Evolutionary conservation across 2,329 filamentous ascomycete species (phyloP).

Genomic region (Zymoseptoria ardabiliae): DNA sequence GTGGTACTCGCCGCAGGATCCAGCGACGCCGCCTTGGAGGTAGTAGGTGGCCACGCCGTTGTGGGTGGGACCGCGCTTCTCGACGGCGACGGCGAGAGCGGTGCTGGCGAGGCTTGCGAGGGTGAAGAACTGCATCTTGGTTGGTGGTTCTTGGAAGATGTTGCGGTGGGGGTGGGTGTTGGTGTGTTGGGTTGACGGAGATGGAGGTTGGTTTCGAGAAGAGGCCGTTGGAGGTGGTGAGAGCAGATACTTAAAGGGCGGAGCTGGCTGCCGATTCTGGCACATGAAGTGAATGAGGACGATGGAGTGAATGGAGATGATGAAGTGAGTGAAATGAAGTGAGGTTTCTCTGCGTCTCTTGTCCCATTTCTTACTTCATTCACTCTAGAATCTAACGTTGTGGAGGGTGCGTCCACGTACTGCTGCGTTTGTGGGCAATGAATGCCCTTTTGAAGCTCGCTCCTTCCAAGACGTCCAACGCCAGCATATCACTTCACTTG

Average conservation of each 20-base stretch:
- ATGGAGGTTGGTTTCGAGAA: not conserved
- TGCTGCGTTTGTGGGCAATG: not conserved
- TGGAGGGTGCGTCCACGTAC: not conserved
- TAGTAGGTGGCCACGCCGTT: slow-evolving; percentile 5
- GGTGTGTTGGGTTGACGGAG: not conserved
- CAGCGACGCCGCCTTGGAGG: slow-evolving; percentile 4
- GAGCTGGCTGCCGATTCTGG: not conserved
- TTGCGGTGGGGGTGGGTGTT: not conserved
- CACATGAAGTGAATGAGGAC: not conserved
- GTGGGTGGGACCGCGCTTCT: not conserved
- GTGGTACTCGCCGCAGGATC: slow-evolving; percentile 5
- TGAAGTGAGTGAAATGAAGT: not conserved
- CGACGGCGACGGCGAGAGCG: not conserved
- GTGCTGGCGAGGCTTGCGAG: not conserved
- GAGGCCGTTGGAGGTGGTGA: not conserved
- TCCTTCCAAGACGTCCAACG: not conserved
- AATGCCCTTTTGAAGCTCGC: not conserved
- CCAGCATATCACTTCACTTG: not conserved
- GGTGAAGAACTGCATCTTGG: not conserved
- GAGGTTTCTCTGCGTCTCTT: not conserved
- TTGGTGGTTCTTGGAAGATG: not conserved
- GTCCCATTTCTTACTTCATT: not conserved
- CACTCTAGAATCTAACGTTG: not conserved
- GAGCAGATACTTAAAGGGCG: not conserved
- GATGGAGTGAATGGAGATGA: not conserved